Conservation (phyloP, 805 yeast genomes). For the Spencermartinsiella europaea region DNA sequence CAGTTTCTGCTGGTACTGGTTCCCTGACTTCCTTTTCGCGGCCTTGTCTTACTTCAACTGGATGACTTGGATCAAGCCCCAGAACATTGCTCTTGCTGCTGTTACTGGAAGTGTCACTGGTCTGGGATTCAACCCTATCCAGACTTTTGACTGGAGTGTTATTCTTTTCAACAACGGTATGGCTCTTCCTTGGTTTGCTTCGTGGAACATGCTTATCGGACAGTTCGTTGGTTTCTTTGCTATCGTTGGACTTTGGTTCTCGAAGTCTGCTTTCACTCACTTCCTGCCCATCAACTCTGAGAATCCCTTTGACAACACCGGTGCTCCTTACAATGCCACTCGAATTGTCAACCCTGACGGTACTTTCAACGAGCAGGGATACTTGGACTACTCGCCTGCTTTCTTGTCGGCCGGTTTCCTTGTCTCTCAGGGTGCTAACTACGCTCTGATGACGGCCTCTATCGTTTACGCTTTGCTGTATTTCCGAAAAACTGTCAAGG, state of each 20-base stretch:
- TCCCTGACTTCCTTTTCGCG: conserved; percentile 55
- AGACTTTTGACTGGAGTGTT: conserved; percentile 42
- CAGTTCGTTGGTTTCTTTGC: conserved; percentile 18
- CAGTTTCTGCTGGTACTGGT: conserved; percentile 49
- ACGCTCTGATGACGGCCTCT: conserved; percentile 3
- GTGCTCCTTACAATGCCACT: conserved; percentile 44
- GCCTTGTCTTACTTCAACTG: conserved; percentile 54
- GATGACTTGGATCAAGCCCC: conserved; percentile 55
- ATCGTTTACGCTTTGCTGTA: conserved; percentile 7
- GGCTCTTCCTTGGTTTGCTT: conserved; percentile 38
- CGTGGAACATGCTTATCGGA: conserved; percentile 27
- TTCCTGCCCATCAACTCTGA: conserved; percentile 59
- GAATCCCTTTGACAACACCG: conserved; percentile 47
- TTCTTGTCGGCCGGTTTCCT: conserved; percentile 52
- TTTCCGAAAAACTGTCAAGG: conserved; percentile 5
- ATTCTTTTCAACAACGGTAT: conserved; percentile 39
- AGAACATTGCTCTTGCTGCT: conserved; percentile 46
- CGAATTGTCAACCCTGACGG: conserved; percentile 35
- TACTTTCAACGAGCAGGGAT: conserved; percentile 31
- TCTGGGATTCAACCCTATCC: conserved; percentile 41
- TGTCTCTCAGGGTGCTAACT: conserved; percentile 25
- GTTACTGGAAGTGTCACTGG: conserved; percentile 48
- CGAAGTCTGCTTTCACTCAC: conserved; percentile 50
- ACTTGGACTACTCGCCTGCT: conserved; percentile 49
- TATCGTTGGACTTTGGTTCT: conserved; percentile 44